Base-by-base conservation (phyloP, 202 grass and related monocot species). In the Brachypodium distachyon region DNA sequence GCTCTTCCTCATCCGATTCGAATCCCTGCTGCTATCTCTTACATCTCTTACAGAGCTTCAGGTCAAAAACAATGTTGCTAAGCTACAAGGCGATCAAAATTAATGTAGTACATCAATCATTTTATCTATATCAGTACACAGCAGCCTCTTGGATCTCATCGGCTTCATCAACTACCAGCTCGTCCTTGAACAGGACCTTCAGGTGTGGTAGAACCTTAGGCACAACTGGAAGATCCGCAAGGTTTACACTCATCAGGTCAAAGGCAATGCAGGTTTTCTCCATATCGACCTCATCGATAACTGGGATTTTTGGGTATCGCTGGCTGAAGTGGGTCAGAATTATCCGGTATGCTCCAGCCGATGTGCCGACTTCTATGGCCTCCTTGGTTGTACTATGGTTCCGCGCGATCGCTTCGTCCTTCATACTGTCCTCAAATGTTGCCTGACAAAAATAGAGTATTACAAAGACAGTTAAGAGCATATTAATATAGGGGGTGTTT, bases 351-450 rank as follows among this genome's bases (percentile, higher is more conserved):
- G 71, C 94, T 44, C 84, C 94, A 1, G 91, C 94, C 0, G 91
- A 81, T 69, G 86, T 87, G 16, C 91, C 95, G 1, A 97, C 89
- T 32, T 67, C 84, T 76, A 98, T 86, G 2, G 94, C 95, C 31
- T 97, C 95, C 82, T 92, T 92, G 27, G 95, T 97, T 34, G 95
- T 97, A 41, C 95, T 97, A 62, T 94, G 95, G 64, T 98, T 98
- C 87, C 76, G 82, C 0, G 84, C 81, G 7, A 98, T 87, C 0
- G 95, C 95, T 76, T 97, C 95, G 9, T 97, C 95, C 70, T 72
- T 90, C 89, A 97, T 84, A 50, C 82, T 90, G 59, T 97, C 95
- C 82, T 97, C 95, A 70, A 97, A 97, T 40, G 95, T 94, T 6
- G 95, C 95, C 95, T 97, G 80, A 71, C 62, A n/a, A 65, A 86